Evolutionary conservation across 2,329 filamentous ascomycete genomes (phyloP).

Genomic region (Colletotrichum tropicale): DNA sequence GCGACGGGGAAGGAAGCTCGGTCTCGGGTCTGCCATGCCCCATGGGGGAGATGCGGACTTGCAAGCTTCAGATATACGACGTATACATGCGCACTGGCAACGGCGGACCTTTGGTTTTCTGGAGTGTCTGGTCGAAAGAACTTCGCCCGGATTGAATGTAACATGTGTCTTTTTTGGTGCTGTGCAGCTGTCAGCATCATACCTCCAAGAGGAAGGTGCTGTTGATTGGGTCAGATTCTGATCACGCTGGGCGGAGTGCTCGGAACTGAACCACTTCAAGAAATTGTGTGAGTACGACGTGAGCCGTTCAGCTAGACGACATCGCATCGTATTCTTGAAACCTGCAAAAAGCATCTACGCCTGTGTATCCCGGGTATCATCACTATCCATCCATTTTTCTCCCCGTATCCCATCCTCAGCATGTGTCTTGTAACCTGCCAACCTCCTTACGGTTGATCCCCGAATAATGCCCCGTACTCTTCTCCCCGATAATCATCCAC

Average conservation of each 20-base stretch:
- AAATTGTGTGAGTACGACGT: not conserved
- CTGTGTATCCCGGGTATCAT: not conserved
- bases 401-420: not conserved
- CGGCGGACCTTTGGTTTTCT: not conserved
- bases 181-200: not conserved
- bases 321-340: not conserved
- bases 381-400: not conserved
- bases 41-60: not conserved
- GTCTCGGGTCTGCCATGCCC: not conserved
- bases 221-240: not conserved
- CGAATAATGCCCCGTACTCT: constrained; percentile 35
- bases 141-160: not conserved
- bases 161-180: not conserved
- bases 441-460: constrained; percentile 37
- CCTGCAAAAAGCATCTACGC: not conserved
- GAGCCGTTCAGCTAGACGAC: not conserved
- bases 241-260: not conserved
- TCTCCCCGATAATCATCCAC: constrained; percentile 53
- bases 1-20: not conserved
- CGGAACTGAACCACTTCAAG: not conserved
- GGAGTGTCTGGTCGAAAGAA: accelerated
- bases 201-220: not conserved
- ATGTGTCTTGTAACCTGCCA: constrained; percentile 19
- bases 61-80: not conserved
- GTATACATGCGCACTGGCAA: not conserved